These are phyloP conservation scores for Xerocomus spinulosus DNA, from an alignment of 768 basidiomycete species.

Conservation along the genomic window DNA sequence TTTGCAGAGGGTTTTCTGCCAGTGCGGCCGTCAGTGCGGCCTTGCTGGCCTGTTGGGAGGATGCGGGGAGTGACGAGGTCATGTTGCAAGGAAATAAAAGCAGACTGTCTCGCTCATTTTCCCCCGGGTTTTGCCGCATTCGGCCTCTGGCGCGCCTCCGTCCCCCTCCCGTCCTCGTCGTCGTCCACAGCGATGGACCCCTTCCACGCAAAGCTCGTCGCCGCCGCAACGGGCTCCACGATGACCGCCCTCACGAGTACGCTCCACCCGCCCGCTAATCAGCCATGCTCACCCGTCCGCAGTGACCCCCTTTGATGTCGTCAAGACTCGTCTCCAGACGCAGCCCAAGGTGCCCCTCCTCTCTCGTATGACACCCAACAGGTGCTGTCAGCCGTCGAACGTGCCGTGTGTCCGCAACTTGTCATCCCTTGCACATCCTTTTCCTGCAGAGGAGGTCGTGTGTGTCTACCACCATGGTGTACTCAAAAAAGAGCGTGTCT, in stretches of 20 bases:
- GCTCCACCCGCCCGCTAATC: constrained; percentile 20
- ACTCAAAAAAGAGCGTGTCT: constrained; percentile 66
- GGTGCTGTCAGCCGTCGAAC: constrained; percentile 64
- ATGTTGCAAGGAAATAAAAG: constrained; percentile 20
- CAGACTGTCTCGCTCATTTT: constrained; percentile 4
- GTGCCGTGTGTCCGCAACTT: constrained; percentile 64
- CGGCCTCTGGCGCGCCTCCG: not conserved
- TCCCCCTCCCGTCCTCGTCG: not conserved
- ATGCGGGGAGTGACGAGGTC: constrained; percentile 49
- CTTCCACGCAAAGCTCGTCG: constrained; percentile 74
- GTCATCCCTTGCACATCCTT: constrained; percentile 64
- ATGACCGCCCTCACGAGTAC: constrained; percentile 80
- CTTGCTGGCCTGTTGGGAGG: constrained; percentile 74
- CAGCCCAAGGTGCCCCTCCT: constrained; percentile 60
- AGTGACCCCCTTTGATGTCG: constrained; percentile 99
- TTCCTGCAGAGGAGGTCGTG: constrained; percentile 60
- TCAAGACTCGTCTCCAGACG: constrained; percentile 95
- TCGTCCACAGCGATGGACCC: constrained; percentile 49
- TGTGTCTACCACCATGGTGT: constrained; percentile 77
- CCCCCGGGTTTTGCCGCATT: constrained; percentile 26
- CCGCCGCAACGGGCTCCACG: constrained; percentile 74
- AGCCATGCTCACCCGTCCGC: constrained; percentile 6
- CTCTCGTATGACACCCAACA: constrained; percentile 48
- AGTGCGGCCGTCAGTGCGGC: constrained; percentile 74
- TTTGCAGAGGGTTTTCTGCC: constrained; percentile 44